Percentiles rank a stretch among this genome's conserved stretches.
Conservation (phyloP, 371 early-diverging fungal genomes). For the Thermomucor indicae-seudaticae region DNA sequence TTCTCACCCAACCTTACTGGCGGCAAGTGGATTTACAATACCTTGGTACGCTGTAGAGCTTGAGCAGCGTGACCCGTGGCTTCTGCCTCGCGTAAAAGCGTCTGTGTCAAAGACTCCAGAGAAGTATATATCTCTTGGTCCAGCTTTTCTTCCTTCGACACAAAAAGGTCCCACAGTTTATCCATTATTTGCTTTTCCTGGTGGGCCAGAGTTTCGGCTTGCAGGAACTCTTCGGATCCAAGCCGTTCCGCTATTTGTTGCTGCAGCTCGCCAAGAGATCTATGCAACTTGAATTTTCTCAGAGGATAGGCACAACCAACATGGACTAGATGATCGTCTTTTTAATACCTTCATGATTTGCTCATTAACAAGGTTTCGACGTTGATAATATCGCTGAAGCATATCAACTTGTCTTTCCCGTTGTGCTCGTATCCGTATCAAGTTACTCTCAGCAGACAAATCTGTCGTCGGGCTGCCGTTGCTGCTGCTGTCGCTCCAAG, state of each 20-base stretch:
- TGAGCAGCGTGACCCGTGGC: too few species aligned
- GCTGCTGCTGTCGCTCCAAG: background rate
- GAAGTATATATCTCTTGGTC: too few species aligned
- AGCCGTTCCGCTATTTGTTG: conserved; percentile 1
- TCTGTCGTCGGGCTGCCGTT: conserved; percentile 1
- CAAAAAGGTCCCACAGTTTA: conserved; percentile 6
- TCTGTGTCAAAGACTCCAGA: too few species aligned
- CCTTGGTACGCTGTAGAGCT: conserved; percentile 8
- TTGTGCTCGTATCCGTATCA: conserved; percentile 17
- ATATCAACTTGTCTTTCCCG: conserved; percentile 7
- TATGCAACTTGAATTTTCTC: background rate
- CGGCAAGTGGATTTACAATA: conserved; percentile 3
- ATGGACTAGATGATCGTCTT: conserved; percentile 1
- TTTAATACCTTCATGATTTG: too few species aligned
- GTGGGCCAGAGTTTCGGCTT: conserved; percentile 3
- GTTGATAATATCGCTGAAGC: conserved; percentile 12
- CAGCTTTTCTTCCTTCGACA: background rate
- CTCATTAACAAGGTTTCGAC: conserved; percentile 5
- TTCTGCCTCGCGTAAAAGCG: too few species aligned
- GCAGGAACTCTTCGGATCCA: conserved; percentile 2
- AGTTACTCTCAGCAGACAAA: conserved; percentile 15
- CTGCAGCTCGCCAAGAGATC: background rate
- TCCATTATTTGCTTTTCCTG: conserved; percentile 1
- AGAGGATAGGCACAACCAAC: too few species aligned
- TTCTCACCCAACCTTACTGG: background rate